phyloP scores from a whole-genome alignment of 441 rosid genomes.

The Euphorbia celastroides region DNA sequence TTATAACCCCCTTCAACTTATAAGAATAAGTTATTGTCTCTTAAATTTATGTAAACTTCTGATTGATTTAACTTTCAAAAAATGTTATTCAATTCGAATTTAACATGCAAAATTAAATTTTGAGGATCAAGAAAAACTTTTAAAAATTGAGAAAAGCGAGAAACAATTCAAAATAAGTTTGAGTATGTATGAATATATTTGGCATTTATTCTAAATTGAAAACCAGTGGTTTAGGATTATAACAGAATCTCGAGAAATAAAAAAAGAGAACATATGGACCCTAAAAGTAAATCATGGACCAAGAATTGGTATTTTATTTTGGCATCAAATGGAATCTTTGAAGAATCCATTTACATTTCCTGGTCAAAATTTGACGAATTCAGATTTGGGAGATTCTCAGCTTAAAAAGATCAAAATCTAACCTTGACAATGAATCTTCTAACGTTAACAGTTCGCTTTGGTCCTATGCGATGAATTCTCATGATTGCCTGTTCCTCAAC shows the following conservation, averaged over 20 bases:
- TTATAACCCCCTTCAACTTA: no score
- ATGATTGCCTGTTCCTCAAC: conserved; percentile 75
- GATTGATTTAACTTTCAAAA: no score
- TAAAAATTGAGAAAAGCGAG: no score
- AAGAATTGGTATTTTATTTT: neutral
- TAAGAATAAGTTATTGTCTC: no score
- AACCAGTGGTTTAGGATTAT: neutral
- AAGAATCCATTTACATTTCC: neutral
- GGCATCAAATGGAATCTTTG: neutral
- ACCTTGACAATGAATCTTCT: conserved; percentile 69
- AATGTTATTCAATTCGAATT: no score
- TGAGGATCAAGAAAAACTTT: no score
- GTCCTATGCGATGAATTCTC: conserved; percentile 67
- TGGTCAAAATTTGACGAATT: neutral
- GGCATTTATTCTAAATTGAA: no score
- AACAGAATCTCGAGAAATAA: neutral
- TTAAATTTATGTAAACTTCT: no score
- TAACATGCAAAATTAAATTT: no score
- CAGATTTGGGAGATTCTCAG: neutral
- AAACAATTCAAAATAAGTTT: no score
- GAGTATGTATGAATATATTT: no score
- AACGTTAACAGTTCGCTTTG: conserved; percentile 44
- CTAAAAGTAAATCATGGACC: neutral
- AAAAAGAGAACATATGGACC: neutral
- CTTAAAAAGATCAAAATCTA: conserved; percentile 1